Evolutionary conservation across 202 grass and related monocot genomes (phyloP), one percentile per base, ranked within the genome.

Genomic region (Schoenoplectus triqueter): DNA sequence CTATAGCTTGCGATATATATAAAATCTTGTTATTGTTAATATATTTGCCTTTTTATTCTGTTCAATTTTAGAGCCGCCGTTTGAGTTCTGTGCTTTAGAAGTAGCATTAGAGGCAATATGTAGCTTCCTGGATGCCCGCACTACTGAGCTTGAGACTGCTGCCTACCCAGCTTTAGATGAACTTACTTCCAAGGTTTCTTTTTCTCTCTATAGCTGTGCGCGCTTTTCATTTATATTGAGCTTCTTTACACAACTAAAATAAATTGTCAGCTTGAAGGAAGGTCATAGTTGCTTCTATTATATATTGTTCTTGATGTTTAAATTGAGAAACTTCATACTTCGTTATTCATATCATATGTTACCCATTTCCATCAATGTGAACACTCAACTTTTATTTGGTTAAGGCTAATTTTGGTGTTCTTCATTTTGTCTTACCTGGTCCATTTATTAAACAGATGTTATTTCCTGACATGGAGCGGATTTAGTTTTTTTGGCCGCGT

Each of bases 141-240:
- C 88, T 84, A 92, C 87, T 82, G 95, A 95, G 80, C 87, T 97
- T 59, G 95, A 97, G 89, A 95, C 84, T 51, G 88, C 84, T 48
- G 95, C 95, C 76, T 95, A 95, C 64, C 95, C 92, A 84, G 92
- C 92, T 89, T 85, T 97, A 87, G 95, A 97, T 85, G 95, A 93
- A 83, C 79, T 97, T 87, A 95, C 91, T 76, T 87, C 92, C 75
- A 95, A 97, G 92, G 95, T 95, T 63, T 21, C 47, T 71, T 10
- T 73, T 62, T 81, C 21, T 57, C 52, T 77, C 21, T 77, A 10
- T 55, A 75, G 54, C 3, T 76, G 3, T 15, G 4, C 8, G 4
- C 55, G 50, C 1, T 77, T 56, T 76, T 76, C 19, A 19, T 76
- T 77, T 56, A 77, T 73, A 51, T 76, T 56, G 49, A 50, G 20